Conservation (phyloP, 768 basidiomycete species). For the Dendrothele bispora region DNA sequence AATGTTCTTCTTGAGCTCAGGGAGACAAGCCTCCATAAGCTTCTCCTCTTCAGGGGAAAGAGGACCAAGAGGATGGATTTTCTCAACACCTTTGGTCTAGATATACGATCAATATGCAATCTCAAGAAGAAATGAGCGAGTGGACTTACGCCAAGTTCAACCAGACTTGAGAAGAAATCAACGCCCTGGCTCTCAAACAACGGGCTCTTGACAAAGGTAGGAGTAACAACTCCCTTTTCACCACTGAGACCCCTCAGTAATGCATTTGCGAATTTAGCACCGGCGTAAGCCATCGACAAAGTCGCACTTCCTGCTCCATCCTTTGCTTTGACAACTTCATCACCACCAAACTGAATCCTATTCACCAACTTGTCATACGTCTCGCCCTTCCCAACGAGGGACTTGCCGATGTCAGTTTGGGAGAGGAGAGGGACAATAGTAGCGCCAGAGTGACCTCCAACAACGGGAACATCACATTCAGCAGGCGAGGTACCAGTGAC, state of each 20-base stretch:
- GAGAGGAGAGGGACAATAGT: conserved; percentile 97
- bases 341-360: conserved; percentile 97
- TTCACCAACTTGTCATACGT: conserved; percentile 77
- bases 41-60: conserved; percentile 82
- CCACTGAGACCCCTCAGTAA: conserved; percentile 85
- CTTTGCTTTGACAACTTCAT: conserved; percentile 98
- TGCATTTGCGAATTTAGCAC: conserved; percentile 84
- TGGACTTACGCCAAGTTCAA: conserved; percentile 85
- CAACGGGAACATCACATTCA: conserved; percentile 75
- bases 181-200: conserved; percentile 84
- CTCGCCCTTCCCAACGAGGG: conserved; percentile 75
- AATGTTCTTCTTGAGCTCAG: conserved; percentile 97
- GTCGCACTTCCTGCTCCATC: conserved; percentile 93
- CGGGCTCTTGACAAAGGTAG: conserved; percentile 88
- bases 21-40: conserved; percentile 83
- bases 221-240: conserved; percentile 82
- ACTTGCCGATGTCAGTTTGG: conserved; percentile 70
- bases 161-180: conserved; percentile 91
- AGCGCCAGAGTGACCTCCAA: conserved; percentile 96
- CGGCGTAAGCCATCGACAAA: conserved; percentile 93
- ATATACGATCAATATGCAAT: conserved; percentile 13
- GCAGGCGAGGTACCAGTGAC: conserved; percentile 64
- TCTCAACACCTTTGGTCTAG: conserved; percentile 84
- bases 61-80: conserved; percentile 83
- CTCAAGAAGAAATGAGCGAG: conserved; percentile 1